These are phyloP conservation scores for Avena eriantha DNA, from an alignment of 176 grass and related monocot species.

Conservation along the genomic window DNA sequence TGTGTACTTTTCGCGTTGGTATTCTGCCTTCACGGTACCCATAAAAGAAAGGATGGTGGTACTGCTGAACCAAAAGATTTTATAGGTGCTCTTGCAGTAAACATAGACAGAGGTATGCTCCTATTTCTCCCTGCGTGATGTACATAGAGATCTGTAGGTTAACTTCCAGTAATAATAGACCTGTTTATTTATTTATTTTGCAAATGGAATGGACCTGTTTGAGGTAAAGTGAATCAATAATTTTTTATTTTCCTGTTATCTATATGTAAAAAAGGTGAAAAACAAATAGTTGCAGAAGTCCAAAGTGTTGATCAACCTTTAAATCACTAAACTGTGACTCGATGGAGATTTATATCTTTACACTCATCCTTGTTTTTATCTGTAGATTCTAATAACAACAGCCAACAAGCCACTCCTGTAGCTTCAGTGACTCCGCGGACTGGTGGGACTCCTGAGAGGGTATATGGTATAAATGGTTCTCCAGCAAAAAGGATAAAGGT, in stretches of 20 bases:
- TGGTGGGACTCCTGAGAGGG: conserved; percentile 65
- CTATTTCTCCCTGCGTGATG: conserved; percentile 24
- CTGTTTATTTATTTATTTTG: neutral
- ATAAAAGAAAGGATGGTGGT: conserved; percentile 60
- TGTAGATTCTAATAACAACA: conserved; percentile 59
- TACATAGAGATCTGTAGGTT: neutral
- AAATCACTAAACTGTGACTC: conserved; percentile 10
- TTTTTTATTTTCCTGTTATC: conserved; percentile 1
- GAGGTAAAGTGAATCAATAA: neutral
- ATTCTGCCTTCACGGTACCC: conserved; percentile 51
- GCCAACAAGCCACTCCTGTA: conserved; percentile 46
- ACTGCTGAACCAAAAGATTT: conserved; percentile 59
- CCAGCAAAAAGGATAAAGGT: conserved; percentile 60
- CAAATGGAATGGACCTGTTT: neutral
- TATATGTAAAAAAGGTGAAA: neutral
- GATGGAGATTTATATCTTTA: neutral
- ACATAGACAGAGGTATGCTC: conserved; percentile 69
- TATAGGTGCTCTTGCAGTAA: conserved; percentile 46
- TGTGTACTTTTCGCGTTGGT: conserved; percentile 62
- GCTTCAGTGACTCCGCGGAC: conserved; percentile 53
- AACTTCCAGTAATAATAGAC: neutral
- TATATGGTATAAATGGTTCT: conserved; percentile 59
- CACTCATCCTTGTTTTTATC: neutral
- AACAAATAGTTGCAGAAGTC: neutral
- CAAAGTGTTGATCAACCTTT: neutral